Base-by-base conservation (phyloP, 345 rosid species). In the Triadica sebifera region DNA sequence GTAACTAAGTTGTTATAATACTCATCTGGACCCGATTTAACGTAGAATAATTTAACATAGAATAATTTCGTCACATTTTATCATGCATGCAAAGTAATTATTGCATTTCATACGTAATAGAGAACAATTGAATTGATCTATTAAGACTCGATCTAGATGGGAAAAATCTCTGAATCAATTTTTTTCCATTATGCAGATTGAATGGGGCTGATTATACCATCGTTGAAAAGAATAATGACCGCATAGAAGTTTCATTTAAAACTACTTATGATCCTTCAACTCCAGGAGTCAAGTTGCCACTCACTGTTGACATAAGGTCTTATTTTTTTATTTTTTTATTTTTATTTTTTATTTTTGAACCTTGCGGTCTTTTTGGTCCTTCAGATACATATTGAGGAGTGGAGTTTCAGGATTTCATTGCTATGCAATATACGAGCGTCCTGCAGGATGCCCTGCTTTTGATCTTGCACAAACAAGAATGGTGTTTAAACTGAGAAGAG, bases 391-490 rank as follows among this genome's bases (percentile, higher is more conserved):
- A 17, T 16, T 85, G 70, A 82, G 68, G 73, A 82, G 62, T 39
- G 82, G 84, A 2, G 73, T 75, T 60, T 80, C 87, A n/a, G 87
- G 87, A 8, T 82, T 82, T 67, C 39, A 76, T 70, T 75, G 79
- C 79, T 76, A 82, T 29, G 74, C 83, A 0, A 69, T 80, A 57
- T 85, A 75, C 4, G 84, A 82, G 75, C 82, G 65, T 13, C 81
- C 71, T 12, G 78, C 61, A 38, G 80, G 78, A 65, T 69, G 75
- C 15, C 69, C 25, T 51, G 77, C 85, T 72, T 82, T 78, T 58
- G 82, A 81, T 67, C 74, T 83, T 38, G 72, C 69, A 15, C 86
- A 85, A 73, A 81, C 79, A n/a, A 81, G 86, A 76, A 74, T 80
- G 75, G 82, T 74, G 22, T 80, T 78, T 46, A 80, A 80, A 77